Evolutionary conservation across 139 green algal genomes (phyloP), one percentile per base, ranked within the genome.

Genomic region (Desmodesmus armatus): DNA sequence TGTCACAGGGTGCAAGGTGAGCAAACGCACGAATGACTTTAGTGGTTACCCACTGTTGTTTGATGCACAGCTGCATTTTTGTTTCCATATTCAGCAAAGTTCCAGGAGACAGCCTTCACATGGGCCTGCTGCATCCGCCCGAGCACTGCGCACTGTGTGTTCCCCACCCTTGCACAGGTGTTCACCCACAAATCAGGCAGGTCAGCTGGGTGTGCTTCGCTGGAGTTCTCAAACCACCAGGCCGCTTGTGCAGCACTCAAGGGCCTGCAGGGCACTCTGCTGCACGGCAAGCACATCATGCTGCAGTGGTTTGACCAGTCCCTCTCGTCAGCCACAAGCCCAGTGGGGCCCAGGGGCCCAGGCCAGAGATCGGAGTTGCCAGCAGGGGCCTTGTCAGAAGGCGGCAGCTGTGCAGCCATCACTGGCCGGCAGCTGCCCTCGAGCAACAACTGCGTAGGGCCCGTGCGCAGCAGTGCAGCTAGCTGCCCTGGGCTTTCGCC

Each of bases 151-250:
- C 11, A 75, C 58, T 35, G 15, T 75, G 66, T 43, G 1, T 47
- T 35, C n/a, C n/a, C n/a, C n/a, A n/a, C n/a, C n/a, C n/a, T 41
- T 31, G 35, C n/a, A n/a, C 67, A 87, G 82, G 82, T 87, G 19
- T 87, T 87, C 71, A 87, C 82, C 29, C 82, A 87, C 82, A 87
- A 87, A 55, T 80, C 65, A 29, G 82, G 82, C 70, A 78, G 82
- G 37, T 87, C 82, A 51, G 82, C 82, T 5, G 82, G 82, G 23
- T 87, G 82, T 76, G 82, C 82, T 37, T 87, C 82, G 17, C 31
- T 87, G 29, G 82, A 87, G 55, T 87, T 87, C 58, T 70, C 71
- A n/a, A 58, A 23, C 53, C 82, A 87, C 39, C n/a, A 49, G 19
- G 17, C 58, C 35, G 82, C 82, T 3, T 87, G 82, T 31, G 31